These are phyloP conservation scores for Rhododendron williamsianum DNA, from an alignment of 148 eudicot genomes.

Conservation along the genomic window DNA sequence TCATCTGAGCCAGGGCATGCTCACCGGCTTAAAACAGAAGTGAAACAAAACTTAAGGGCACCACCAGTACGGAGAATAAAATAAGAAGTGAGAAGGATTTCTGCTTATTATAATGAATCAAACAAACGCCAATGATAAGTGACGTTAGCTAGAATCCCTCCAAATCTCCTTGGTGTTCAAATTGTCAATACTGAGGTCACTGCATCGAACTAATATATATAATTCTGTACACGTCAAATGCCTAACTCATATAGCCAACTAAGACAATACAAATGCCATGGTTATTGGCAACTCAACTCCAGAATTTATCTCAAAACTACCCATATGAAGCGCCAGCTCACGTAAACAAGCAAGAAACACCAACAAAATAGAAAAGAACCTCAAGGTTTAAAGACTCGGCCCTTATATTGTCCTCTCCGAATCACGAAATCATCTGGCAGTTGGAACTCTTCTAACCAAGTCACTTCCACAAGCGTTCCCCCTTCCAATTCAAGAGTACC, in stretches of 20 bases:
- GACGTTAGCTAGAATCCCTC: not conserved
- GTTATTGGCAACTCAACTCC: conserved; percentile 2
- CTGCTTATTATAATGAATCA: too few relatives aligned
- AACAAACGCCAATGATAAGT: not conserved
- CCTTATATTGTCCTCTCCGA: conserved; percentile 41
- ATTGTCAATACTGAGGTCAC: conserved; percentile 4
- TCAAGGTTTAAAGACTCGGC: conserved; percentile 33
- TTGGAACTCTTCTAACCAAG: conserved; percentile 46
- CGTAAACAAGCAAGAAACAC: not conserved
- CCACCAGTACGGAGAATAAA: not conserved
- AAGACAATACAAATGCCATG: not conserved
- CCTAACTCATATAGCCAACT: conserved; percentile 6
- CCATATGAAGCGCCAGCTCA: not conserved
- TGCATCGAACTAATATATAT: not conserved
- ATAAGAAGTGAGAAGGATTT: not conserved
- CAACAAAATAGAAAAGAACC: not conserved
- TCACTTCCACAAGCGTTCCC: conserved; percentile 26
- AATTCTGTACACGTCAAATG: conserved; percentile 21
- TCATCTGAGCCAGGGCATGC: not conserved
- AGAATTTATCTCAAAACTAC: conserved; percentile 5
- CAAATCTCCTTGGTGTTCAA: not conserved
- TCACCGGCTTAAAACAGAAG: not conserved
- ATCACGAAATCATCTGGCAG: conserved; percentile 48
- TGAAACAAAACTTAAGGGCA: not conserved
- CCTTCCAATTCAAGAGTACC: conserved; percentile 38